Conservation (phyloP, 2,329 filamentous ascomycete species). For the Aspergillaceae sp. region DNA sequence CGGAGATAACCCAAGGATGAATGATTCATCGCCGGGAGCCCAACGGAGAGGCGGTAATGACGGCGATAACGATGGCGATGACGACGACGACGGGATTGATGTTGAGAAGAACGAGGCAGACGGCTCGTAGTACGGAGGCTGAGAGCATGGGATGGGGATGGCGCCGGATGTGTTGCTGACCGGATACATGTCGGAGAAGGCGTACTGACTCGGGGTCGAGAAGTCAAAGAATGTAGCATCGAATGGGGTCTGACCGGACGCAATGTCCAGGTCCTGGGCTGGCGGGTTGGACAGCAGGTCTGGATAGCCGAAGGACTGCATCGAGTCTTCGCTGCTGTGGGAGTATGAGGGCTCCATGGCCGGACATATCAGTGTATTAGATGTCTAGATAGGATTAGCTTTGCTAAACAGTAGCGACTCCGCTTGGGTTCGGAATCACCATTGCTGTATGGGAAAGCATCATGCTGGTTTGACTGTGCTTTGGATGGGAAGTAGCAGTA, state of each 20-base stretch:
- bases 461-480: background rate
- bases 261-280: constrained; percentile 5
- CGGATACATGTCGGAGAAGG: background rate
- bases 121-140: constrained; percentile 3
- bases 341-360: constrained; percentile 17
- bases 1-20: background rate
- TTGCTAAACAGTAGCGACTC: background rate
- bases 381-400: background rate
- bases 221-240: background rate
- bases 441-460: background rate
- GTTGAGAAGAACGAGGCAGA: constrained; percentile 10
- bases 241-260: constrained; percentile 1
- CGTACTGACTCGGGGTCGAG: background rate
- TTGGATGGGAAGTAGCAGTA: background rate
- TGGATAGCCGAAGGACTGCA: constrained; percentile 10
- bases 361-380: background rate
- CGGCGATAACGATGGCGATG: background rate
- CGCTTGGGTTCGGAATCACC: background rate
- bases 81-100: background rate
- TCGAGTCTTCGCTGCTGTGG: constrained; percentile 12
- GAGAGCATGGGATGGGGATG: constrained; percentile 2
- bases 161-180: background rate
- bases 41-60: background rate
- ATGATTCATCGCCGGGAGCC: background rate
- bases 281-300: constrained; percentile 9